These are phyloP conservation scores for Carex littledalei DNA, from an alignment of 176 grass and related monocot species.

Conservation along the genomic window DNA sequence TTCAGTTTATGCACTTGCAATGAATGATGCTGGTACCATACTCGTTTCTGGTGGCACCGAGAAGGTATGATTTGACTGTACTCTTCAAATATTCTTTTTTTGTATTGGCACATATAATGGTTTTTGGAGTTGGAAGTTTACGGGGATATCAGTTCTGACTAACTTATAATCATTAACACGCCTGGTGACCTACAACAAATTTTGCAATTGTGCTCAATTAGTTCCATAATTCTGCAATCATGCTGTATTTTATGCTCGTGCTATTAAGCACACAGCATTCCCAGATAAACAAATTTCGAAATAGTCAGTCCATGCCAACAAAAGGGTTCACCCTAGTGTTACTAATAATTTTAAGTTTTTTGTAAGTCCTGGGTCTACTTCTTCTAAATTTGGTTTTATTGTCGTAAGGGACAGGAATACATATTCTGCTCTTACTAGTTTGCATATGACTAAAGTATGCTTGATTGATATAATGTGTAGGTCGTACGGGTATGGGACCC, in stretches of 20 bases:
- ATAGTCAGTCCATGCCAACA: not conserved
- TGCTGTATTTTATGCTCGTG: not conserved
- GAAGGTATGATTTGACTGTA: constrained; percentile 45
- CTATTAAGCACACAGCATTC: not conserved
- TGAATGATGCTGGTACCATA: constrained; percentile 84
- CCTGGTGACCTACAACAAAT: not conserved
- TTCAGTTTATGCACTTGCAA: constrained; percentile 95
- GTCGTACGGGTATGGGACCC: constrained; percentile 92
- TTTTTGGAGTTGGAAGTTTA: not conserved
- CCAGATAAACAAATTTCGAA: not conserved
- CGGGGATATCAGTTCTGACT: not conserved
- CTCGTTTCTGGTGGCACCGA: constrained; percentile 97
- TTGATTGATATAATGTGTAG: constrained; percentile 25
- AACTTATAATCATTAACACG: not conserved
- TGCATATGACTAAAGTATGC: not conserved
- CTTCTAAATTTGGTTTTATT: not conserved
- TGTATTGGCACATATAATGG: not conserved
- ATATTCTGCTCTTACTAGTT: not conserved
- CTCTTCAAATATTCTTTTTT: constrained; percentile 3
- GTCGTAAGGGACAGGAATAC: not conserved
- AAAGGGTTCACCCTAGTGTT: not conserved
- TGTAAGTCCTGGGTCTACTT: not conserved
- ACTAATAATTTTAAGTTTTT: not conserved
- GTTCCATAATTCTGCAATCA: not conserved
- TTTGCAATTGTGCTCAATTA: not conserved